phyloP scores from a whole-genome alignment of 225 moss, liverwort and hornwort species.

The Asterella californica region DNA sequence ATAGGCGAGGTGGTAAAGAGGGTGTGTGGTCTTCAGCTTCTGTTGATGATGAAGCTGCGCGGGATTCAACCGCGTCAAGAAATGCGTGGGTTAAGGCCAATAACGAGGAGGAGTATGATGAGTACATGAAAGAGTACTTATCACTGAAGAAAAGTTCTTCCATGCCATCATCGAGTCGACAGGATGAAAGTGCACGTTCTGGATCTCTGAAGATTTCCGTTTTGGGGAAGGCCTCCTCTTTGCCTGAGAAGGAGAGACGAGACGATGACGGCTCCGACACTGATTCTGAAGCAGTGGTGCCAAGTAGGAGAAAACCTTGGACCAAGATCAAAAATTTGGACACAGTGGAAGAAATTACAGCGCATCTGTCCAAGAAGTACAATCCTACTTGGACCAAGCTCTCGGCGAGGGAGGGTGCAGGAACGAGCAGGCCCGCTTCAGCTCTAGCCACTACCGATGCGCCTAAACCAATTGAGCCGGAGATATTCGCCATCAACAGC shows the following conservation, averaged over 20 bases:
- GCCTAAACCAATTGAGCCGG: background rate
- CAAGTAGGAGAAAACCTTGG: constrained; percentile 5
- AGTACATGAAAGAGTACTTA: constrained; percentile 13
- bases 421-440: background rate
- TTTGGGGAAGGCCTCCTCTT: constrained; percentile 2
- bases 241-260: background rate
- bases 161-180: constrained; percentile 1
- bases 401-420: background rate
- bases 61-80: background rate
- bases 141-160: constrained; percentile 32
- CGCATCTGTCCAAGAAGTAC: constrained; percentile 33
- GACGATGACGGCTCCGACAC: constrained; percentile 3
- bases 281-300: constrained; percentile 3
- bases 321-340: constrained; percentile 12
- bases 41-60: background rate
- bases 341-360: constrained; percentile 36
- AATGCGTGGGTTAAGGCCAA: constrained; percentile 10
- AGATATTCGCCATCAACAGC: background rate
- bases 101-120: constrained; percentile 23
- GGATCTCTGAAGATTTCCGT: background rate
- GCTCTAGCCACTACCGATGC: background rate
- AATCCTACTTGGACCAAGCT: constrained; percentile 14
- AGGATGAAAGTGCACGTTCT: background rate
- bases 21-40: background rate
- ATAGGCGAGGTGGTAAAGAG: background rate